Evolutionary conservation across 257 asterid genomes (phyloP), one percentile per base, ranked within the genome.

Genomic region (Eustoma russellianum): DNA sequence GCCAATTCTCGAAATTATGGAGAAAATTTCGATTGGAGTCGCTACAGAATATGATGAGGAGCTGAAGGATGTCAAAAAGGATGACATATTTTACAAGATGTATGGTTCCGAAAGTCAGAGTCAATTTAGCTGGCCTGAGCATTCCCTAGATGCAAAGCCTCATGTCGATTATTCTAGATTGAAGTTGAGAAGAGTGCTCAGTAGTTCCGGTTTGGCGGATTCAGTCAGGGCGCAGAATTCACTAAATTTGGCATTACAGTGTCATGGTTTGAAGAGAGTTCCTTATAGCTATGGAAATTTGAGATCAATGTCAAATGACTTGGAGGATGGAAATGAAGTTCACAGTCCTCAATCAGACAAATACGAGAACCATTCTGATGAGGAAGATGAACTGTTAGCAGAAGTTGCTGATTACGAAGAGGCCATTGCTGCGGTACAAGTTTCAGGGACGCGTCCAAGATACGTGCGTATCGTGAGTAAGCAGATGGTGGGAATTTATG

Each of bases 401-500:
- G 83, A 78, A 57, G 41, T 66, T 41, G 53, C 56, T 2, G 90
- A 60, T 53, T 55, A 33, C 45, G 54, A 53, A 17, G 40, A 55
- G 6, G 76, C 70, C 33, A 49, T 13, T 63, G 30, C 43, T 46
- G 41, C 34, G 49, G 28, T 46, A 15, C 59, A 57, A 45, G 66
- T 62, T 53, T 46, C 60, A 24, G 66, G 52, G 10, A 66, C 75
- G 7, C 73, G 57, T n/a, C 86, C 73, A 13, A 70, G 44, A 57
- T 90, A 83, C 44, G 88, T 82, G 15, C 70, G 98, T 53, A 80
- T 90, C 46, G 93, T 90, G 68, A 83, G 98, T 57, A 90, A 86
- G 80, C 98, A 90, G 77, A 90, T 90, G 98, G 98, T 90, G 30
- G 98, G 98, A n/a, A 86, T 90, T 67, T 86, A 90, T 43, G 79